These are phyloP conservation scores for Cyanodermella asteris DNA, from an alignment of 2,329 filamentous ascomycete genomes.

Conservation along the genomic window DNA sequence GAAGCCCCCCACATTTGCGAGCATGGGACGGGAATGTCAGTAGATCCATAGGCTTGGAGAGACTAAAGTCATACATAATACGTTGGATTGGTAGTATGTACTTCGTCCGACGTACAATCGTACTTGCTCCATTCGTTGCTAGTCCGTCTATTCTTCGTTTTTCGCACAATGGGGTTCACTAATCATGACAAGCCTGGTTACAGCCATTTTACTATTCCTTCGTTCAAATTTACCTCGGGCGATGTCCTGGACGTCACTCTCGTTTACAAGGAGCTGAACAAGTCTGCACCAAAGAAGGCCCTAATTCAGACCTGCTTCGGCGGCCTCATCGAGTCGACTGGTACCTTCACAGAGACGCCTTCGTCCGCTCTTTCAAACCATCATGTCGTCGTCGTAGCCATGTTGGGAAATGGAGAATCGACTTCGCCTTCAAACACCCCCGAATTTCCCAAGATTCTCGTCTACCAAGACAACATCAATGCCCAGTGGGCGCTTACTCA, in stretches of 20 bases:
- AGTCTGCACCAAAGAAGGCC: conserved; percentile 16
- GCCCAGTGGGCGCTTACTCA: conserved; percentile 45
- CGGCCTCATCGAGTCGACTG: conserved; percentile 27
- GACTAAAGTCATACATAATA: too few species aligned
- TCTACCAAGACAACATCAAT: conserved; percentile 48
- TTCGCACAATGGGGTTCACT: too few species aligned
- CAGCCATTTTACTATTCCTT: too few species aligned
- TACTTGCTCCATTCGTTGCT: too few species aligned
- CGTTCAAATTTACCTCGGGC: conserved; percentile 19
- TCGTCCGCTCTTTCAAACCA: conserved; percentile 17
- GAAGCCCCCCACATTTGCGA: too few species aligned
- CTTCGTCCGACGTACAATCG: too few species aligned
- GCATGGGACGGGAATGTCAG: too few species aligned
- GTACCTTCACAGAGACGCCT: conserved; percentile 21
- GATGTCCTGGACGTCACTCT: conserved; percentile 14
- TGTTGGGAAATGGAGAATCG: conserved; percentile 28
- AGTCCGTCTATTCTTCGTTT: too few species aligned
- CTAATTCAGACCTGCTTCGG: conserved; percentile 34
- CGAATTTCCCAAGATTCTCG: conserved; percentile 36
- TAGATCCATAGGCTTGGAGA: too few species aligned
- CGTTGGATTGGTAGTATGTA: too few species aligned
- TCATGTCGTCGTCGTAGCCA: conserved; percentile 25
- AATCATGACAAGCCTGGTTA: too few species aligned
- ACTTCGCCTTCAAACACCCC: conserved; percentile 23
- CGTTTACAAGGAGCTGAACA: conserved; percentile 23